Percentiles rank a stretch among this genome's conserved stretches.
Evolutionary conservation across 257 asterid genomes (phyloP).

Genomic region (Euphrasia confusa): DNA sequence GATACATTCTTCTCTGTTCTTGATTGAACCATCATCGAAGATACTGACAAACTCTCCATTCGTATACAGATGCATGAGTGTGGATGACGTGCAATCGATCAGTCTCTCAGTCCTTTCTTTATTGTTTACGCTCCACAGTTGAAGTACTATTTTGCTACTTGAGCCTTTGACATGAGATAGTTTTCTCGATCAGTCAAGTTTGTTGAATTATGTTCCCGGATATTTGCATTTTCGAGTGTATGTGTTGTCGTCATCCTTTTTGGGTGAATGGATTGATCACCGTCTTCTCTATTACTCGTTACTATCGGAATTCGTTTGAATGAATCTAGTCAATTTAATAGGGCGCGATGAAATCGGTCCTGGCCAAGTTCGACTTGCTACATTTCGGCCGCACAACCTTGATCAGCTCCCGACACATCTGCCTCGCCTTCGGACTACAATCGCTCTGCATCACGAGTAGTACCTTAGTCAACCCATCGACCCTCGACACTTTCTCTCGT

Average conservation of each 20-base stretch:
- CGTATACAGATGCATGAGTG: too few species aligned
- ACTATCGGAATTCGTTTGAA: too few species aligned
- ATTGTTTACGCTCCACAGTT: neutral
- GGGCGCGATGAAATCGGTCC: constrained; percentile 81
- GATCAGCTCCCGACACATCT: constrained; percentile 85
- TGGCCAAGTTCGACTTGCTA: constrained; percentile 68
- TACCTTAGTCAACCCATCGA: constrained; percentile 71
- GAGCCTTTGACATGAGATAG: constrained; percentile 22
- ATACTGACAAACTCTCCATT: too few species aligned
- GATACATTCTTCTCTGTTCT: too few species aligned
- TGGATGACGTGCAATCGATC: too few species aligned
- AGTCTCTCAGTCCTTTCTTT: too few species aligned
- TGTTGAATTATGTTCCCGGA: constrained; percentile 22
- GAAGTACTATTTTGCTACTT: constrained; percentile 18
- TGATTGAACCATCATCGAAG: too few species aligned
- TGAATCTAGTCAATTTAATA: constrained; percentile 33
- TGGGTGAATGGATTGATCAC: constrained; percentile 18
- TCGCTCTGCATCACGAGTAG: constrained; percentile 86
- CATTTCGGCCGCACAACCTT: constrained; percentile 56
- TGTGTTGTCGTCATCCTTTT: constrained; percentile 13
- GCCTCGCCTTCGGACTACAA: constrained; percentile 43
- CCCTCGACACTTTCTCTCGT: constrained; percentile 45
- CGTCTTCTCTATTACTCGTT: neutral
- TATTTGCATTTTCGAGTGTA: constrained; percentile 23
- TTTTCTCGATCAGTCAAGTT: constrained; percentile 23